Conservation (phyloP, 352 stramenopile species). For the Blastocystis sp. region DNA sequence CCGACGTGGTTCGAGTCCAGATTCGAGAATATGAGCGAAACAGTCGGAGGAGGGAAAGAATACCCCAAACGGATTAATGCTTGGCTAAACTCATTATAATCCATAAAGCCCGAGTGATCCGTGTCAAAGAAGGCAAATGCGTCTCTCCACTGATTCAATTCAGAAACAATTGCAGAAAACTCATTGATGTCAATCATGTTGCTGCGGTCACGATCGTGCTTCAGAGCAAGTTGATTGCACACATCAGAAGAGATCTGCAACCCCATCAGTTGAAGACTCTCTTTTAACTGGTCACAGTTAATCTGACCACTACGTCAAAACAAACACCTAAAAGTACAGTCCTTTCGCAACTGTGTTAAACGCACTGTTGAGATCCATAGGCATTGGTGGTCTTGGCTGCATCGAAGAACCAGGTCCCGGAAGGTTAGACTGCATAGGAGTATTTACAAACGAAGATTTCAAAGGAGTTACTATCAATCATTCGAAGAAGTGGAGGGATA, state of each 20-base stretch:
- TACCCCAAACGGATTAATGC: slow-evolving; percentile 13
- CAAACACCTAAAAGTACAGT: neutral
- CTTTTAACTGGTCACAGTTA: neutral
- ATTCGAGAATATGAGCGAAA: slow-evolving; percentile 13
- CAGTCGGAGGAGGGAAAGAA: neutral
- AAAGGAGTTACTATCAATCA: too few relatives aligned
- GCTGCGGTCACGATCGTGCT: slow-evolving; percentile 13
- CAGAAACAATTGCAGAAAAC: neutral
- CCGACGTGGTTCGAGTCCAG: neutral
- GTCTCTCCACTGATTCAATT: slow-evolving; percentile 38
- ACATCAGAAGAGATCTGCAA: neutral
- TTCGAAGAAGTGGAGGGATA: too few relatives aligned
- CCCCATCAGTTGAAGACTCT: neutral
- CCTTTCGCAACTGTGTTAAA: neutral
- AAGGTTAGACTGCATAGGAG: too few relatives aligned
- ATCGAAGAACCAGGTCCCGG: too few relatives aligned
- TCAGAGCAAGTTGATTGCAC: slow-evolving; percentile 12
- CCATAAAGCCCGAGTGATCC: slow-evolving; percentile 38
- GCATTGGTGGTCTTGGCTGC: neutral
- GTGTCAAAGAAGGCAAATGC: slow-evolving; percentile 47
- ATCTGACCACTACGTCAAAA: neutral
- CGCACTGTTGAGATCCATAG: neutral
- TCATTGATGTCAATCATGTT: slow-evolving; percentile 19
- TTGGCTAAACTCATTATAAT: slow-evolving; percentile 7
- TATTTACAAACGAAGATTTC: too few relatives aligned